A percentile compares a stretch with the other conserved stretches of the same genome.
Evolutionary conservation across 1,284 basidiomycete species (phyloP).

Genomic region (Gomphus bonarii): DNA sequence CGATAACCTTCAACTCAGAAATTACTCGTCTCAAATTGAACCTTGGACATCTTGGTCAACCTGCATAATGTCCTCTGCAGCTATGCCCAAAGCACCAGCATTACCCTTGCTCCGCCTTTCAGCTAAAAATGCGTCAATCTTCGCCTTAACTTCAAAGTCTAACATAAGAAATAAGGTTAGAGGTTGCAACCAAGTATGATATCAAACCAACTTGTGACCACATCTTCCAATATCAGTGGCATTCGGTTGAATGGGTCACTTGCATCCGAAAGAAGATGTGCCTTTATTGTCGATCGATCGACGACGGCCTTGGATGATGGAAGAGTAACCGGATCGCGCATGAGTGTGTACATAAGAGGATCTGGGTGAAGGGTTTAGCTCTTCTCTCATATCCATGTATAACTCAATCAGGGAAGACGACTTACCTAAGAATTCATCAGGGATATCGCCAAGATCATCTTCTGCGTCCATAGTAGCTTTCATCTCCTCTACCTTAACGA

Average conservation of each 20-base stretch:
- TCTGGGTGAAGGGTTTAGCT: conserved; percentile 37
- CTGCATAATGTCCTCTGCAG: conserved; percentile 20
- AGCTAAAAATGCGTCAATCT: conserved; percentile 50
- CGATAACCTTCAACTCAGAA: background rate
- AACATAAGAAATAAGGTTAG: conserved; percentile 12
- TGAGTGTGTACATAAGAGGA: conserved; percentile 87
- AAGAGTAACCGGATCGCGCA: conserved; percentile 92
- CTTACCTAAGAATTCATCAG: conserved; percentile 90
- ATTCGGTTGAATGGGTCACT: conserved; percentile 87
- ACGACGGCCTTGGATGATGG: conserved; percentile 77
- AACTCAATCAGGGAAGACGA: no score
- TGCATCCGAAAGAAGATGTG: conserved; percentile 84
- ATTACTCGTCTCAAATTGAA: background rate
- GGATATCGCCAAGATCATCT: conserved; percentile 88
- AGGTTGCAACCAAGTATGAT: background rate
- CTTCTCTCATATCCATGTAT: conserved; percentile 3
- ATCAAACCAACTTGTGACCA: conserved; percentile 43
- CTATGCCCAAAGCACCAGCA: conserved; percentile 14
- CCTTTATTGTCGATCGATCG: conserved; percentile 92
- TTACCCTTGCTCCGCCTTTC: conserved; percentile 34
- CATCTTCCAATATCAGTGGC: conserved; percentile 72
- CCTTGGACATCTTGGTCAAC: conserved; percentile 21
- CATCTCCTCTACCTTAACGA: conserved; percentile 77
- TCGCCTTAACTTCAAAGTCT: conserved; percentile 53
- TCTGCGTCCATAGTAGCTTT: conserved; percentile 75